These are phyloP conservation scores for Ambrosia hybrid DNA, from an alignment of 140 eudicot genomes.

Conservation along the genomic window DNA sequence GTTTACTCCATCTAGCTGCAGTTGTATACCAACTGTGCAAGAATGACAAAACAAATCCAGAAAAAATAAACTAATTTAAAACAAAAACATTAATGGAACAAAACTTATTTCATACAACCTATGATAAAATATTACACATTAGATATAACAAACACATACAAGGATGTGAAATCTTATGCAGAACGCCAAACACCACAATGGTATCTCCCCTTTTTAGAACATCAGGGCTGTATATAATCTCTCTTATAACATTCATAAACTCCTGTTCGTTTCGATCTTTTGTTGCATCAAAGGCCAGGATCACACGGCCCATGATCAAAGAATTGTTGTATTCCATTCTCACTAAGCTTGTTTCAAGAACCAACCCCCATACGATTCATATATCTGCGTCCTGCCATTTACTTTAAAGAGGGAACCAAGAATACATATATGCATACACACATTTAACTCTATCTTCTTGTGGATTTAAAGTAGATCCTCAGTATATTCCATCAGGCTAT, in stretches of 20 bases:
- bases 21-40: slow-evolving; percentile 64
- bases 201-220: slow-evolving; percentile 68
- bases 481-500: slow-evolving; percentile 14
- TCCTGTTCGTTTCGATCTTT: slow-evolving; percentile 55
- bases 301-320: slow-evolving; percentile 51
- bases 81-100: not conserved
- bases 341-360: slow-evolving; percentile 8
- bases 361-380: not conserved
- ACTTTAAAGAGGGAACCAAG: no score
- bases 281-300: slow-evolving; percentile 69
- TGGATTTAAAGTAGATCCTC: slow-evolving; percentile 17
- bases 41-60: not conserved
- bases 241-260: slow-evolving; percentile 38
- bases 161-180: slow-evolving; percentile 63
- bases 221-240: slow-evolving; percentile 38
- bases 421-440: no score
- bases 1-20: slow-evolving; percentile 58
- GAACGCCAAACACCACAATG: slow-evolving; percentile 56
- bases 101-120: not conserved
- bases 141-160: slow-evolving; percentile 43
- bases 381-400: not conserved
- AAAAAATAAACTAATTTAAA: not conserved
- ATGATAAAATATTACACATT: not conserved
- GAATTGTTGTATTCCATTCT: slow-evolving; percentile 35
- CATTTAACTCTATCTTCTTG: slow-evolving; percentile 5